Evolutionary conservation across 2,329 filamentous ascomycete species (phyloP).

Genomic region (Aspergillus melleus): DNA sequence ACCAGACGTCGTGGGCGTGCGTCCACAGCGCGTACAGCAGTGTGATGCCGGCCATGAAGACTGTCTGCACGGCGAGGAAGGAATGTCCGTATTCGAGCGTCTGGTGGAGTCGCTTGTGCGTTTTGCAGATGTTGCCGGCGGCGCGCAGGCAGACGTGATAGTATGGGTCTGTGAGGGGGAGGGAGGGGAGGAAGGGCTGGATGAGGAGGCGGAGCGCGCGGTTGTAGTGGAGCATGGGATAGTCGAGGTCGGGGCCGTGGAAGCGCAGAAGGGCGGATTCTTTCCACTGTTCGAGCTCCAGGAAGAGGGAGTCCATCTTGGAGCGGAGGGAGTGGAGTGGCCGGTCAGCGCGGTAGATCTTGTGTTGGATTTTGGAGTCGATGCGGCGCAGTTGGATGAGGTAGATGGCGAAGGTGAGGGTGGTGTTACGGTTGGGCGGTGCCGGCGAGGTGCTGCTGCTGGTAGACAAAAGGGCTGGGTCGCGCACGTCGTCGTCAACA

Average conservation of each 20-base stretch:
- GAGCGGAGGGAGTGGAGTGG: constrained; percentile 46
- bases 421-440: constrained; percentile 27
- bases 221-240: constrained; percentile 53
- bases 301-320: constrained; percentile 50
- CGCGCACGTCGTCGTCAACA: constrained; percentile 43
- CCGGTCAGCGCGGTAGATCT: constrained; percentile 53
- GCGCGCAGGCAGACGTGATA: constrained; percentile 45
- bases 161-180: constrained; percentile 49
- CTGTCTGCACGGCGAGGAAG: constrained; percentile 40
- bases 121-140: constrained; percentile 39
- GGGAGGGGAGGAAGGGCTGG: constrained; percentile 51
- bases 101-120: constrained; percentile 39
- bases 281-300: constrained; percentile 51
- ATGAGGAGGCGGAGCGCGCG: constrained; percentile 52
- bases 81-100: constrained; percentile 42
- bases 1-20: constrained; percentile 49
- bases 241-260: constrained; percentile 45
- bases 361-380: constrained; percentile 53
- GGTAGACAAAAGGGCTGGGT: constrained; percentile 31
- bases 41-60: constrained; percentile 41
- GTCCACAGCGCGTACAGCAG: constrained; percentile 42
- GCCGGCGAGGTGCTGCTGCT: constrained; percentile 25
- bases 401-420: constrained; percentile 46
- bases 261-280: constrained; percentile 36
- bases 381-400: constrained; percentile 49